Conservation (phyloP, 1,139 yeast genomes). For the Yamadazyma blattariae region DNA sequence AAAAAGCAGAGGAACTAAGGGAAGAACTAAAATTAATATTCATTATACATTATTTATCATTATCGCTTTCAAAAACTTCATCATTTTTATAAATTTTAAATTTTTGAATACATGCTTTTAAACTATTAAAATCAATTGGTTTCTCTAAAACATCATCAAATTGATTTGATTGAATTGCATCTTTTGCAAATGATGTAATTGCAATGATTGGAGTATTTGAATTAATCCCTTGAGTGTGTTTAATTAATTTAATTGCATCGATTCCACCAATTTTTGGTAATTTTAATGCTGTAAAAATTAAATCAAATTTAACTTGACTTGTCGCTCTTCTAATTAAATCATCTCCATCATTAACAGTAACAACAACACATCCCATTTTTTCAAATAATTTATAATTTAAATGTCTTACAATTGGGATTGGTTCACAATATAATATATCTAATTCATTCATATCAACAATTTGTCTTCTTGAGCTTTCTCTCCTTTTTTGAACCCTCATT, state of each 20-base stretch:
- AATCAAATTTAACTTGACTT: constrained; percentile 79
- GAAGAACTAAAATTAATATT: too few species aligned
- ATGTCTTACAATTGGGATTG: constrained; percentile 78
- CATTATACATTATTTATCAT: constrained; percentile 8
- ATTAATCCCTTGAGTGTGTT: constrained; percentile 73
- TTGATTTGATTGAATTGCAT: constrained; percentile 54
- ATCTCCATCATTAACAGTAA: constrained; percentile 75
- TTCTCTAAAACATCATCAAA: constrained; percentile 76
- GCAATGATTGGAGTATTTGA: constrained; percentile 77
- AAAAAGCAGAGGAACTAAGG: neutral
- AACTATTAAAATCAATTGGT: constrained; percentile 51
- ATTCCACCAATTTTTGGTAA: constrained; percentile 66
- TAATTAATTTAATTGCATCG: constrained; percentile 76
- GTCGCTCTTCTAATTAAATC: constrained; percentile 81
- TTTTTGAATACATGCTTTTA: constrained; percentile 23
- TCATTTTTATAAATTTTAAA: constrained; percentile 17
- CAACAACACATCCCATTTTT: constrained; percentile 76
- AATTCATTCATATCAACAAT: constrained; percentile 29
- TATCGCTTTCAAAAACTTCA: constrained; percentile 29
- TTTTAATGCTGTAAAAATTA: constrained; percentile 74
- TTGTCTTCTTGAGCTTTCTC: constrained; percentile 48
- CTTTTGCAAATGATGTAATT: constrained; percentile 68
- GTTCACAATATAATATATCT: constrained; percentile 81
- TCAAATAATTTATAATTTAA: constrained; percentile 65
- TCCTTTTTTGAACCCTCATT: constrained; percentile 53